Base-by-base conservation (phyloP, 306 rosid species). In the Vigna unguiculata region DNA sequence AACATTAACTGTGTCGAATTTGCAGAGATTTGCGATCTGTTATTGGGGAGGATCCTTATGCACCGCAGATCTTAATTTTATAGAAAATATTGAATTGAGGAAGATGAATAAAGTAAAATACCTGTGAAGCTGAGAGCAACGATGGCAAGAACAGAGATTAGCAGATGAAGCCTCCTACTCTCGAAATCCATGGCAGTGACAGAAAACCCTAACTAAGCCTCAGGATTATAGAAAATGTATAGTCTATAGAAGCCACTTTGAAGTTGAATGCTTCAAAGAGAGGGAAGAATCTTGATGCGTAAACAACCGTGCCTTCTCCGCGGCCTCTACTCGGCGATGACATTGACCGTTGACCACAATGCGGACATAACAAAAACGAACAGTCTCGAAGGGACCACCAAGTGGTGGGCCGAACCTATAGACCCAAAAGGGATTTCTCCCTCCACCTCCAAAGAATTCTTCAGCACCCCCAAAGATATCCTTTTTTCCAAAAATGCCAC, bases 71-170 rank as follows among this genome's bases (percentile, higher is more conserved):
- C 85, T 60, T 43, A 40, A 40, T 41, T n/a, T 10, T 4, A 7
- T 14, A 3, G 12, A 38, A 25, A 17, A 68, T 3, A 10, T 22
- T 0, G 76, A 60, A 69, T 5, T 22, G 30, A 16, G 16, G 15
- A 60, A 13, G n/a, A 66, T 1, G 17, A 25, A 6, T 24, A 58
- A 25, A 65, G 46, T 2, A 10, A 34, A 76, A 74, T 36, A 93
- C 98, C 98, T 28, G 92, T 78, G 58, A 91, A 78, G 79, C 96
- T 83, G 61, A 93, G 98, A 81, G n/a, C 84, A 46, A 88, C 10
- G 81, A 90, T 48, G 60, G 84, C 87, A n/a, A 19, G 83, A 3
- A 86, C 24, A 47, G 85, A 41, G 6, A 84, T 9, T 78, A 90
- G 75, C 17, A 88, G 14, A 19, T 81, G 96, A 53, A 85, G 22